Base-by-base conservation (phyloP, 2,329 filamentous ascomycete species). In the Neoarthrinium moseri region DNA sequence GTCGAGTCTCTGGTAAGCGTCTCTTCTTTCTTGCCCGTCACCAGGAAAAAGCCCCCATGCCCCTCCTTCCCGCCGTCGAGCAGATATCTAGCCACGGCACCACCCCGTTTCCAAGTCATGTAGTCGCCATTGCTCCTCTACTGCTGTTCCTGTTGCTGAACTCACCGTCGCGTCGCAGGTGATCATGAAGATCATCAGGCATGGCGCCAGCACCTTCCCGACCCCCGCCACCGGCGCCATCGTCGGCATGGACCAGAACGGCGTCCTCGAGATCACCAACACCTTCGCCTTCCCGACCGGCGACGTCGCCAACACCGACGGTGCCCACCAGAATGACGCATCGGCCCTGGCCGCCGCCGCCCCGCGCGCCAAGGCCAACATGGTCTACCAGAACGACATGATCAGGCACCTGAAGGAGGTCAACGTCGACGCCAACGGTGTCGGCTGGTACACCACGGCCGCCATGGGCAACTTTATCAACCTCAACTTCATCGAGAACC, bases 381-480 rank as follows among this genome's bases (percentile, higher is more conserved):
- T 86, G 18, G 72, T 78, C 58, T 97, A 99, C 73, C 89, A 96
- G 74, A 86, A 83, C 56, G 94, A 99, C 71, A 97, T 97, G 92
- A 92, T 99, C 70, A 88, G 91, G 64, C 91, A 94, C 70, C 75
- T 97, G 53, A 87, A 92, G 68, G 94, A 97, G 72, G 94, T 99
- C 63, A 99, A 97, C 69, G 89, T 97, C 49, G 94, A 99, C 68
- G 94, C 94, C 56, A 96, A 97, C 77, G 95, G 90, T 62, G 90
- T 95, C 50, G 94, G 94, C 61, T 99, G 91, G 91, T 99, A 99
- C 75, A 96, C 91, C 49, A 96, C 91, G 74, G 90, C 91, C 53
- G 96, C 91, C 69, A 95, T 99, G 89, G 94, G 94, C 70, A 97
- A 96, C 78, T 97, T 97, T 60, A 80, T 97, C 77, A 96, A 91